These are phyloP conservation scores for Penicillium flavigenum DNA, from an alignment of 495 filamentous ascomycete genomes.

Conservation along the genomic window DNA sequence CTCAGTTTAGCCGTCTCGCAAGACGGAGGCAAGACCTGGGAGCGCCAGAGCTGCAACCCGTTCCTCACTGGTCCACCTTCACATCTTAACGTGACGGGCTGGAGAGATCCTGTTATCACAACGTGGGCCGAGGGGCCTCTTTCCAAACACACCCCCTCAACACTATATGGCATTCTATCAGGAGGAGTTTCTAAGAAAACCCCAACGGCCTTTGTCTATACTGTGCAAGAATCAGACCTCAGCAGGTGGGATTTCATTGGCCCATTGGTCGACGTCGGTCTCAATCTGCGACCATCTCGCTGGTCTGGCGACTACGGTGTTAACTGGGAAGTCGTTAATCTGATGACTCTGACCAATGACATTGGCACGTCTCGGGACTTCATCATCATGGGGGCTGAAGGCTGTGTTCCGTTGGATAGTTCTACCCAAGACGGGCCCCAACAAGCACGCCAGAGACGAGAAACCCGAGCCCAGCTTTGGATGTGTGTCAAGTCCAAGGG, in stretches of 20 bases:
- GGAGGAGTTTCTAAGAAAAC: conserved; percentile 50
- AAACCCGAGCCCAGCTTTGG: conserved; percentile 36
- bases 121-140: conserved; percentile 44
- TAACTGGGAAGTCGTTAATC: conserved; percentile 59
- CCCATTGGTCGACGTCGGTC: conserved; percentile 42
- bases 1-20: conserved; percentile 49
- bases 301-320: conserved; percentile 53
- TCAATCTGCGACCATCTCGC: conserved; percentile 44
- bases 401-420: conserved; percentile 26
- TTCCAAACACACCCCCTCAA: conserved; percentile 22
- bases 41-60: conserved; percentile 50
- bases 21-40: conserved; percentile 52
- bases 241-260: conserved; percentile 54
- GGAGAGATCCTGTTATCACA: conserved; percentile 54
- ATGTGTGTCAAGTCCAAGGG: conserved; percentile 30
- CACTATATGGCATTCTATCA: conserved; percentile 53
- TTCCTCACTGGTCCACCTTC: conserved; percentile 46
- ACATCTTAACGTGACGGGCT: conserved; percentile 51
- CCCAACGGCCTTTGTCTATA: conserved; percentile 53
- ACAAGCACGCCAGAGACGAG: conserved; percentile 24
- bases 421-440: background rate
- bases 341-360: conserved; percentile 43
- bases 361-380: conserved; percentile 41
- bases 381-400: conserved; percentile 52
- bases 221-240: conserved; percentile 45